A percentile compares a stretch with the other conserved stretches of the same genome.
Evolutionary conservation across 2,329 filamentous ascomycete genomes (phyloP).

Genomic region (Fusarium sp.): DNA sequence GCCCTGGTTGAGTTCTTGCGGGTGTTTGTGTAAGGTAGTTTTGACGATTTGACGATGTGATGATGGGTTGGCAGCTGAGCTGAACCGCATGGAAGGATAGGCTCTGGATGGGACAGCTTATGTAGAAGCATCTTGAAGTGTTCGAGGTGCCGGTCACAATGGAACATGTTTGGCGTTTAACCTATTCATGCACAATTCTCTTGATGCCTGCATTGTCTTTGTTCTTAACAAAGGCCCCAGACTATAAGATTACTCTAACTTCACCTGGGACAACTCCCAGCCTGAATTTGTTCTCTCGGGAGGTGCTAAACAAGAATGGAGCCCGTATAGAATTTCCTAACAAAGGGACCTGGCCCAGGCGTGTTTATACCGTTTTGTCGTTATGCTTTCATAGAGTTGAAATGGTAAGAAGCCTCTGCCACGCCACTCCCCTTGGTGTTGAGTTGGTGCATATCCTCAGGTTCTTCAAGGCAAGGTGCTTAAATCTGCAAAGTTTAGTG

Average conservation of each 20-base stretch:
- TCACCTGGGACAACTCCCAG: neutral
- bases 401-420: neutral
- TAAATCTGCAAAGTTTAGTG: neutral
- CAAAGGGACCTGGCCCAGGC: neutral
- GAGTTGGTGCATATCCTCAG: neutral
- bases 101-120: neutral
- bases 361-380: neutral
- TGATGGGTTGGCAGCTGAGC: neutral
- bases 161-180: neutral
- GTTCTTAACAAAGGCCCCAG: neutral
- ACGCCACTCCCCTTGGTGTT: neutral
- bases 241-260: neutral
- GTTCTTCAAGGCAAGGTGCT: neutral
- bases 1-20: conserved; percentile 73
- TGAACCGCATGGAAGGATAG: neutral
- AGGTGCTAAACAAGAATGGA: neutral
- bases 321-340: neutral
- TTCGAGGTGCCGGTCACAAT: neutral
- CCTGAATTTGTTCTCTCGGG: neutral
- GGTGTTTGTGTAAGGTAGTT: neutral
- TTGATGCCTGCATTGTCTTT: neutral
- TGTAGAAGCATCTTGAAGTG: neutral
- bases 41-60: neutral
- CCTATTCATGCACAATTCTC: neutral
- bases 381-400: neutral